These are phyloP conservation scores for Fusarium oligoseptatum DNA, from an alignment of 2,329 filamentous ascomycete species.

Conservation along the genomic window DNA sequence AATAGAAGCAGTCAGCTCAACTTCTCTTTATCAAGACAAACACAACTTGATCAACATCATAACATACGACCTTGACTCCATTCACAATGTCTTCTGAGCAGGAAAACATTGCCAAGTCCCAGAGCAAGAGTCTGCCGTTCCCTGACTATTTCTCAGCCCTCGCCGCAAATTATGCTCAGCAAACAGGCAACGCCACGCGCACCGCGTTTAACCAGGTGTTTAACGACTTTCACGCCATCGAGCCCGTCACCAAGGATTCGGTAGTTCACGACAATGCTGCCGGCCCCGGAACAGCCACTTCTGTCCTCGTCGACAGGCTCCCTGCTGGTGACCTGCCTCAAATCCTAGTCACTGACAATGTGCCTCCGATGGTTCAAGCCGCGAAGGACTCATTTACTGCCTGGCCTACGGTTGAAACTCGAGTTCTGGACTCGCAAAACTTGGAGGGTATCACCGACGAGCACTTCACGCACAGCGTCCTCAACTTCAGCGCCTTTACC, in stretches of 20 bases:
- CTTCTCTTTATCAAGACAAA: neutral
- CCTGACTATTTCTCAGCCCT: slow-evolving; percentile 45
- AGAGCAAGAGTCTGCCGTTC: slow-evolving; percentile 26
- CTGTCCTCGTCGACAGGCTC: slow-evolving; percentile 39
- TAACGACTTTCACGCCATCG: slow-evolving; percentile 29
- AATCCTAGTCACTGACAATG: slow-evolving; percentile 38
- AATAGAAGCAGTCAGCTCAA: neutral
- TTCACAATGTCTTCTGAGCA: slow-evolving; percentile 10
- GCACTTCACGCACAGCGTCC: slow-evolving; percentile 45
- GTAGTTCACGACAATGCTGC: slow-evolving; percentile 51
- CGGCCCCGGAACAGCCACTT: slow-evolving; percentile 49
- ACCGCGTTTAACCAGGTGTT: slow-evolving; percentile 37
- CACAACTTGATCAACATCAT: neutral
- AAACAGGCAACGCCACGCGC: slow-evolving; percentile 48
- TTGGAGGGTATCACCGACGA: slow-evolving; percentile 35
- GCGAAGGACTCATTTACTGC: slow-evolving; percentile 29
- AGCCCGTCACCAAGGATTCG: slow-evolving; percentile 41
- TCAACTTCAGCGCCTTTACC: slow-evolving; percentile 51
- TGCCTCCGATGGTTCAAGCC: slow-evolving; percentile 32
- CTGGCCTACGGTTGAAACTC: slow-evolving; percentile 16
- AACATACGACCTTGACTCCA: rapidly evolving
- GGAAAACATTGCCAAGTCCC: slow-evolving; percentile 4
- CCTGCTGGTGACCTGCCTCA: neutral
- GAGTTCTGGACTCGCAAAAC: slow-evolving; percentile 36
- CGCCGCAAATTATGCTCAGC: slow-evolving; percentile 43